phyloP scores from a whole-genome alignment of 2,329 filamentous ascomycete species.

The Penicillium thymicola region DNA sequence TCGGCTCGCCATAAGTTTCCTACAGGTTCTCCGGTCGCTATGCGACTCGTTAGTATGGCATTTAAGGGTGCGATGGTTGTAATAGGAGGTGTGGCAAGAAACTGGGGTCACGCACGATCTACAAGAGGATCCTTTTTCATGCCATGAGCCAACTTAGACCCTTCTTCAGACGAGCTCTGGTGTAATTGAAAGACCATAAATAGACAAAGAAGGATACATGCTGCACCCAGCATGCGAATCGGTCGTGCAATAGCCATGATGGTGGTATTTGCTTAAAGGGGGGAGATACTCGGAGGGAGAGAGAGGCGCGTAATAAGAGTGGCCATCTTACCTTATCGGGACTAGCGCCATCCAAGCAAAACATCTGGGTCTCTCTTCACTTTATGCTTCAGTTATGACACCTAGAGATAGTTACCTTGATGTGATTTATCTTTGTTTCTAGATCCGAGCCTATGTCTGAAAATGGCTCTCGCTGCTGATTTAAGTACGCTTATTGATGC shows the following conservation, averaged over 20 bases:
- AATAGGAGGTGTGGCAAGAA: conserved; percentile 10
- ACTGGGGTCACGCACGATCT: conserved; percentile 63
- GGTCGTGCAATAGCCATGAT: conserved; percentile 81
- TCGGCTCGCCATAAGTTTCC: conserved; percentile 70
- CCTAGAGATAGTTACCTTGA: not conserved
- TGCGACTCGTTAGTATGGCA: conserved; percentile 15
- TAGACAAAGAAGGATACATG: conserved; percentile 69
- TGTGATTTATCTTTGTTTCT: not conserved
- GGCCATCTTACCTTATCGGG: conserved; percentile 26
- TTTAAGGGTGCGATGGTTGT: not conserved
- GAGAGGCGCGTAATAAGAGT: conserved; percentile 12
- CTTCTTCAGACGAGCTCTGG: conserved; percentile 48
- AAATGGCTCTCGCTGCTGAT: conserved; percentile 69
- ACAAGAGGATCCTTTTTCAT: conserved; percentile 78
- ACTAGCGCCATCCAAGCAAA: conserved; percentile 22
- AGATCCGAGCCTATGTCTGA: not conserved
- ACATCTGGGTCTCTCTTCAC: conserved; percentile 8
- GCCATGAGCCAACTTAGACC: conserved; percentile 51
- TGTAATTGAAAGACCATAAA: conserved; percentile 77
- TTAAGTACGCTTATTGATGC: conserved; percentile 66
- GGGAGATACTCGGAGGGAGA: conserved; percentile 11
- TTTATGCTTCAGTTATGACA: not conserved
- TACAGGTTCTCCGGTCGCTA: conserved; percentile 79
- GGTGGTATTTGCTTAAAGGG: conserved; percentile 26
- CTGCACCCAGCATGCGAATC: conserved; percentile 72